Evolutionary conservation across 495 filamentous ascomycete species (phyloP), one percentile per base, ranked within the genome.

Genomic region (Penicillium tannophilum): DNA sequence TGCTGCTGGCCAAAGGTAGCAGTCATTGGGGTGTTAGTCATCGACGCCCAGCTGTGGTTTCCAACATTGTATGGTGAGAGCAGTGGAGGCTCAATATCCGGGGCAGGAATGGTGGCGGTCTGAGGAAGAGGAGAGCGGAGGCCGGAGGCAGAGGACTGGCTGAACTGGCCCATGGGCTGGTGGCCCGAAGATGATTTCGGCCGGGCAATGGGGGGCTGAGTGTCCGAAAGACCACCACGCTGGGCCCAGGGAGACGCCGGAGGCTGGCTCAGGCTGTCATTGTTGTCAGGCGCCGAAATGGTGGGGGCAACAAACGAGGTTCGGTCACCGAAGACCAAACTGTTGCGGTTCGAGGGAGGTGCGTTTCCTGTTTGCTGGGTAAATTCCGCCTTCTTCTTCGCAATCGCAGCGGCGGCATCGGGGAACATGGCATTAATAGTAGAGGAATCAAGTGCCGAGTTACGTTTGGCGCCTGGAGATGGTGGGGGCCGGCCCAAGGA

Each of bases 361-460:
- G 88, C 88, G 57, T 92, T 90, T 49, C 94, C 93, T 30, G 92
- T 96, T 72, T 94, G 89, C 70, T 96, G 91, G 11, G 91, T 93
- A 69, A 96, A 97, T 74, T 97, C 92, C 51, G 92, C 93, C 79
- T 97, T 96, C 76, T 98, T 93, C 51, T 92, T 94, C 30, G 92
- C 92, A 73, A 98, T 97, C 14, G 95, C 95, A 14, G 93, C 95
- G 3, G 94, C 95, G 23, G 94, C 94, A 79, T 98, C 94, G 6
- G 94, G 94, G 71, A 98, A 98, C 94, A 98, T 98, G 62, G 91
- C 91, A 76, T 96, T 93, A 70, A 97, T 96, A n/a, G 90, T 92
- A 35, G 86, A 87, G n/a, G 91, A 78, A 68, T 98, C 94, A 41
- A 98, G 85, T 16, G 86, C 92, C 30, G 94, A 97, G 71, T 94